Base-by-base conservation (phyloP, 768 basidiomycete genomes). In the Cyathus striatus region DNA sequence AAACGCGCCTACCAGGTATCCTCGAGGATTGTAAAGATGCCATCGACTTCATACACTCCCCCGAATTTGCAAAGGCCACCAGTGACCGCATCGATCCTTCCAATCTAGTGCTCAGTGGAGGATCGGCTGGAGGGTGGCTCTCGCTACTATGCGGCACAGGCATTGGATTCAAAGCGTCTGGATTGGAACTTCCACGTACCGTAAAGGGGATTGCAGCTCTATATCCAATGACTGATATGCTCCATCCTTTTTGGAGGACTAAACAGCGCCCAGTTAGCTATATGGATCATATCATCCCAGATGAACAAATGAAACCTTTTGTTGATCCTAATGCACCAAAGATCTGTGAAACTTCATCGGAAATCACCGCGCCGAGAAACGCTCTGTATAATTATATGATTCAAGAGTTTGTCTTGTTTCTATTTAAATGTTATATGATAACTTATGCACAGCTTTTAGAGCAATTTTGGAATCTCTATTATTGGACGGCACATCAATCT, bases 91-190 rank as follows among this genome's bases (percentile, higher is more conserved):
- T 62, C n/a, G 61, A 67, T 45, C 14, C 49, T 0, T 47, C 59
- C 24, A 58, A 58, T 23, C 40, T 69, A 9, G 49, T 67, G 23
- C 30, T 66, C 20, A 63, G 61, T 42, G 67, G 67, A 4, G 62
- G 63, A 35, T 67, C 65, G 2, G 67, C 67, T 2, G 67, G 67
- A 2, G 67, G 67, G 0, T 69, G 63, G 63, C 56, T 69, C 6
- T 49, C 61, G 13, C 50, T 69, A 0, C 52, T 69, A 4, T 44
- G 53, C 1, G 66, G 66, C 0, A 61, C 58, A 3, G 65, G 65
- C 0, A 64, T 69, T 7, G 66, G 65, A 0, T 65, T 56, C 42
- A 50, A 48, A 6, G 61, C 58, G 22, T 59, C 60, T 38, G 62
- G 62, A 2, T 43, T 66, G 3, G 53, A 56, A 16, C 43, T 32